Evolutionary conservation across 1,284 basidiomycete species (phyloP).

Genomic region (Leccinum pachyderme): DNA sequence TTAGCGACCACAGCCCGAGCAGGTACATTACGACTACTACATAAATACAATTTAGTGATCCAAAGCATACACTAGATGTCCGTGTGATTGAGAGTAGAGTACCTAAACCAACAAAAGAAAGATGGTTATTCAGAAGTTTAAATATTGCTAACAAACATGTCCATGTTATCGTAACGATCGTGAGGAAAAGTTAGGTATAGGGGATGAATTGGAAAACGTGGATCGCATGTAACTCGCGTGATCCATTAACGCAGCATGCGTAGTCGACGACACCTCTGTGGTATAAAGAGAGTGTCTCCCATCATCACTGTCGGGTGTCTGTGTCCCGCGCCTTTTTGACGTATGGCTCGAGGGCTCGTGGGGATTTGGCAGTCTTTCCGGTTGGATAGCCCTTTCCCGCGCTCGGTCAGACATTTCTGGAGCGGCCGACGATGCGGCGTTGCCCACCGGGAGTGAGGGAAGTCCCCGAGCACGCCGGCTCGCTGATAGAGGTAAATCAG

Average conservation of each 20-base stretch:
- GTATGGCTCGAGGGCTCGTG: slow-evolving; percentile 3
- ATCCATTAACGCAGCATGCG: slow-evolving; percentile 30
- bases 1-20: slow-evolving; percentile 5
- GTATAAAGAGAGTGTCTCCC: slow-evolving; percentile 18
- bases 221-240: slow-evolving; percentile 27
- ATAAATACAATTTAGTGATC: background rate
- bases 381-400: background rate
- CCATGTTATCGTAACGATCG: slow-evolving; percentile 10
- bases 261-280: slow-evolving; percentile 29
- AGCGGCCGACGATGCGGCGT: background rate
- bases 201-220: slow-evolving; percentile 13
- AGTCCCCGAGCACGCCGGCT: slow-evolving; percentile 29
- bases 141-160: background rate
- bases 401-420: background rate
- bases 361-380: slow-evolving; percentile 6
- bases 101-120: too few species aligned
- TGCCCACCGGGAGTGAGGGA: slow-evolving; percentile 27
- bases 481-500: slow-evolving; percentile 9
- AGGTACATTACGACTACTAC: background rate
- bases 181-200: slow-evolving; percentile 7
- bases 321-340: background rate
- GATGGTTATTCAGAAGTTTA: too few species aligned
- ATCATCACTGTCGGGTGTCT: slow-evolving; percentile 16
- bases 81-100: slow-evolving; percentile 2
- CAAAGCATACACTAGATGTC: background rate